phyloP scores from a whole-genome alignment of 257 asterid species.

The Osmanthus fragrans region DNA sequence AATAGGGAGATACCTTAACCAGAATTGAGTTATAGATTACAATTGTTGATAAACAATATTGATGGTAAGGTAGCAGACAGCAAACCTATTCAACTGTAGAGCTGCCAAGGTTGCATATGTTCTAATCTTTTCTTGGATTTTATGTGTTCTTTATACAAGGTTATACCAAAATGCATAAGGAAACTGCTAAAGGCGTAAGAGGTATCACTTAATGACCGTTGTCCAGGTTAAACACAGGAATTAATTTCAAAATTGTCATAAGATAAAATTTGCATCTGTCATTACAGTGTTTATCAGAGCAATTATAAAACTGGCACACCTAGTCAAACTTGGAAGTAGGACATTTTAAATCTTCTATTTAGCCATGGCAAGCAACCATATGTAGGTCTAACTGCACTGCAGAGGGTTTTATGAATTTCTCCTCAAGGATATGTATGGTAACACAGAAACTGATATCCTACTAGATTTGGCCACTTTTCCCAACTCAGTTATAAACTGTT shows the following conservation, averaged over 20 bases:
- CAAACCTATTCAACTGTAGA: too few species aligned
- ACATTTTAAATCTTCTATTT: not conserved
- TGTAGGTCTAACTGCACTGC: not conserved
- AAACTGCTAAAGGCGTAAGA: not conserved
- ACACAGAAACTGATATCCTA: too few species aligned
- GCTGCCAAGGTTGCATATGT: too few species aligned
- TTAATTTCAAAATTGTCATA: not conserved
- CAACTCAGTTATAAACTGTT: too few species aligned
- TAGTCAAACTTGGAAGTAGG: not conserved
- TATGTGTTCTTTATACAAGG: too few species aligned
- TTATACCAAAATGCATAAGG: not conserved
- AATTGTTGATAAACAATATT: too few species aligned
- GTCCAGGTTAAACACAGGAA: not conserved
- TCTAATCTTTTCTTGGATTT: too few species aligned
- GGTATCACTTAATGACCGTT: not conserved
- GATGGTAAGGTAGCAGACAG: too few species aligned
- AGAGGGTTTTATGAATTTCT: not conserved
- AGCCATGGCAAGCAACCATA: not conserved
- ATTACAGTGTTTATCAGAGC: not conserved
- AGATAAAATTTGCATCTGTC: not conserved
- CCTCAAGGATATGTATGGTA: too few species aligned
- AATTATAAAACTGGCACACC: not conserved
- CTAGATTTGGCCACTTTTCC: too few species aligned
- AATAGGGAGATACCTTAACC: too few species aligned
- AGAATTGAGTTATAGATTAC: too few species aligned